Percentiles rank a stretch among this genome's conserved stretches.
Evolutionary conservation across 345 rosid species (phyloP).

Genomic region (Syzygium grande): DNA sequence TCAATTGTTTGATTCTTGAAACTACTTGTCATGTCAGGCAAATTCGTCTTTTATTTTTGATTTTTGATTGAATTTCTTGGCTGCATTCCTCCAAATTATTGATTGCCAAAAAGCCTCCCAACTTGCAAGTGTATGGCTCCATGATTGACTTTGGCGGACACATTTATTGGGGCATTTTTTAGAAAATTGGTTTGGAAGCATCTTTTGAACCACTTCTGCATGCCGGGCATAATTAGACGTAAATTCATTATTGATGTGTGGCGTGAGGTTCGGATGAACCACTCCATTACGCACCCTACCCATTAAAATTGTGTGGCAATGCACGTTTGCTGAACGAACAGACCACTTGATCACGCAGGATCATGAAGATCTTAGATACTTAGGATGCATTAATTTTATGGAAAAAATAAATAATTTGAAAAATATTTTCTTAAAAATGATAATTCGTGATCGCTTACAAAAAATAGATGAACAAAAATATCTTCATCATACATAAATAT

Average conservation of each 20-base stretch:
- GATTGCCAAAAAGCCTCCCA: not conserved
- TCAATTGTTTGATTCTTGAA: not conserved
- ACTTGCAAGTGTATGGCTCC: not conserved
- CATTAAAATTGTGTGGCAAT: not conserved
- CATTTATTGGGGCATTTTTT: not conserved
- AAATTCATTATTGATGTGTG: not conserved
- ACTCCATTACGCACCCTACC: not conserved
- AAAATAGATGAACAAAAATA: not conserved
- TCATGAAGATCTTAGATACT: not conserved
- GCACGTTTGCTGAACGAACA: not conserved
- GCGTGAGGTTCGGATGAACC: not conserved
- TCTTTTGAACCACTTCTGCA: not conserved
- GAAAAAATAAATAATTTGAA: not conserved
- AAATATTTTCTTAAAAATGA: not conserved
- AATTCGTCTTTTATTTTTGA: not conserved
- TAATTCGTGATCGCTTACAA: rapidly evolving
- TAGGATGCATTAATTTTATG: not conserved
- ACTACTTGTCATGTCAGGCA: not conserved
- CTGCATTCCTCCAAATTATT: not conserved
- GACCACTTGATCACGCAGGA: not conserved
- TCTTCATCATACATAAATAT: not conserved
- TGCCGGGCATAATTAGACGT: not conserved
- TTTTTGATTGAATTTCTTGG: not conserved
- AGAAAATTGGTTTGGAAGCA: not conserved
- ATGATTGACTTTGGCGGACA: not conserved